A percentile compares a stretch with the other conserved stretches of the same genome.
Evolutionary conservation across 2,329 filamentous ascomycete species (phyloP).

Genomic region (Stagonosporopsis vannaccii): DNA sequence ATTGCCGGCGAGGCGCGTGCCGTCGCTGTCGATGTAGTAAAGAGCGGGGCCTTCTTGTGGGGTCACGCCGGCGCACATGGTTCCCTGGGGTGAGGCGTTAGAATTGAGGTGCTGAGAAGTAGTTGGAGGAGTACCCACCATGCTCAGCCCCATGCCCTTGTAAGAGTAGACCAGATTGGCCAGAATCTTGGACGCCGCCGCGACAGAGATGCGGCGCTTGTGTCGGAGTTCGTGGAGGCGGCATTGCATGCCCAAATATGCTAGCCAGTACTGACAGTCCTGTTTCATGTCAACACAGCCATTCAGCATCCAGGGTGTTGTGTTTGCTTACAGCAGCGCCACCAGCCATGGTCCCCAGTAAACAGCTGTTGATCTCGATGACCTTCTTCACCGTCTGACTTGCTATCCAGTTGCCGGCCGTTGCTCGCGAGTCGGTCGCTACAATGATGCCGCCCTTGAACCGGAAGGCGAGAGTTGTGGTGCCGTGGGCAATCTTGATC

Average conservation of each 20-base stretch:
- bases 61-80: conserved; percentile 98
- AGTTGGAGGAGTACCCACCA: conserved; percentile 58
- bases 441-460: conserved; percentile 99
- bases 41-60: conserved; percentile 94
- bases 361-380: conserved; percentile 94
- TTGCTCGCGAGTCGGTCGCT: conserved; percentile 95
- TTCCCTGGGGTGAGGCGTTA: conserved; percentile 62
- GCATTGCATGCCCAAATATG: conserved; percentile 98
- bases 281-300: conserved; percentile 44
- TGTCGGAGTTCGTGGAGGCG: conserved; percentile 98
- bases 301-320: not conserved
- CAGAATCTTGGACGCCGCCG: conserved; percentile 96
- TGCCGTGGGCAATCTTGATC: conserved; percentile 99
- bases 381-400: conserved; percentile 99
- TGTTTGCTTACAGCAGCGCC: conserved; percentile 76
- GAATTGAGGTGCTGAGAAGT: not conserved
- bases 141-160: conserved; percentile 98
- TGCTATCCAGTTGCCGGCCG: conserved; percentile 98
- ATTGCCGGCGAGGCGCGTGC: conserved; percentile 90
- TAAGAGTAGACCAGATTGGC: conserved; percentile 98
- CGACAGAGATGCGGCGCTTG: conserved; percentile 98
- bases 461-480: conserved; percentile 95
- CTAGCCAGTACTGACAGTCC: conserved; percentile 99
- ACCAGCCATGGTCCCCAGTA: conserved; percentile 97
- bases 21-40: conserved; percentile 99